Conservation (phyloP, 306 rosid genomes). For the Rosa multiflora region DNA sequence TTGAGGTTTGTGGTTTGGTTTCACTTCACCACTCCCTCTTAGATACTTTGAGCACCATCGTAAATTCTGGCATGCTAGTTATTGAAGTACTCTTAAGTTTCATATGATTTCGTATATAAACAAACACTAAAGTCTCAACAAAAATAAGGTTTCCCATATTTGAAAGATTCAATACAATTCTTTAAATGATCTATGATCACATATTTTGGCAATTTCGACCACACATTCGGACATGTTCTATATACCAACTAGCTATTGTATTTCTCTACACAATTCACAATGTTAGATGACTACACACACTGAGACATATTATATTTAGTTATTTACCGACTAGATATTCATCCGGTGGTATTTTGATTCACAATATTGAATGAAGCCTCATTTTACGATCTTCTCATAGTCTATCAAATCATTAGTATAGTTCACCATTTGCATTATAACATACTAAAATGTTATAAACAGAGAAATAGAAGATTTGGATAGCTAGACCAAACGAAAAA, state of each 20-base stretch:
- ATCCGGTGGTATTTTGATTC: no score
- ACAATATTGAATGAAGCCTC: no score
- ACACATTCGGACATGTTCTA: neutral
- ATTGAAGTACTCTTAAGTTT: neutral
- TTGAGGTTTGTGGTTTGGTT: neutral
- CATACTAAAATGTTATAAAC: neutral
- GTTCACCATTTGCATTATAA: no score
- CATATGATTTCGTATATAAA: neutral
- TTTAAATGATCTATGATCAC: neutral
- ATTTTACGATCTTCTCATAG: no score
- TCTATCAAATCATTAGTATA: no score
- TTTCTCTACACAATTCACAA: neutral
- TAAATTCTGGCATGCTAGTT: neutral
- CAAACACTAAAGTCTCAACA: neutral
- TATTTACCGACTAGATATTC: no score
- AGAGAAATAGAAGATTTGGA: neutral
- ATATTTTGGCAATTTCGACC: neutral
- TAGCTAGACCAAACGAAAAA: neutral
- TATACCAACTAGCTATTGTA: neutral
- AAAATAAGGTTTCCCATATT: neutral
- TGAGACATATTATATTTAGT: no score
- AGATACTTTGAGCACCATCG: slow-evolving; percentile 1
- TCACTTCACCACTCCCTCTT: neutral
- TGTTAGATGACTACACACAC: neutral
- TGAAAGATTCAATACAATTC: neutral